A percentile compares a stretch with the other conserved stretches of the same genome.
These are phyloP conservation scores for Oligophagozyma castellii DNA, from an alignment of 1,139 yeast genomes.

Conservation along the genomic window DNA sequence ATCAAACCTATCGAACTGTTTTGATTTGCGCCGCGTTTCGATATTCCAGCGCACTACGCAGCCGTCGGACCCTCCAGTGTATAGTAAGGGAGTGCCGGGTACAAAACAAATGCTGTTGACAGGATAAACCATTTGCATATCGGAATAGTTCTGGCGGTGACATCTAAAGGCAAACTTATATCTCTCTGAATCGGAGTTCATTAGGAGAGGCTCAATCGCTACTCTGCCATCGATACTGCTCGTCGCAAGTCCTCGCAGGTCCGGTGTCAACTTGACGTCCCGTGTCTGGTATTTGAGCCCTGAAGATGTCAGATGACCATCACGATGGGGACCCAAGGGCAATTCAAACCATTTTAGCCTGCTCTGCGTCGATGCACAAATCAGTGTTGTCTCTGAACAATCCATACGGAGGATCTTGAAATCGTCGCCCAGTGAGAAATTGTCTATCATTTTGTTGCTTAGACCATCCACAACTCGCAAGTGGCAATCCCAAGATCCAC, in stretches of 20 bases:
- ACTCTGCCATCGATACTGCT: conserved; percentile 84
- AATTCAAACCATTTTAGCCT: conserved; percentile 40
- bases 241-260: conserved; percentile 54
- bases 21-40: conserved; percentile 40
- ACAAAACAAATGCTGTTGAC: conserved; percentile 57
- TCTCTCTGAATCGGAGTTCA: conserved; percentile 40
- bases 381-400: conserved; percentile 32
- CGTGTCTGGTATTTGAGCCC: conserved; percentile 65
- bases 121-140: conserved; percentile 57
- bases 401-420: conserved; percentile 59
- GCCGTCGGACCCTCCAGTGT: conserved; percentile 75
- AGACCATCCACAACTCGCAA: conserved; percentile 13
- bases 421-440: conserved; percentile 6
- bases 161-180: conserved; percentile 77
- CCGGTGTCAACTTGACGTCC: conserved; percentile 44
- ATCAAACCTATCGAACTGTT: conserved; percentile 40
- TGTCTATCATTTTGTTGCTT: conserved; percentile 4
- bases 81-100: conserved; percentile 34
- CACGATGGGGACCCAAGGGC: conserved; percentile 37
- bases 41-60: conserved; percentile 61
- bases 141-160: conserved; percentile 39
- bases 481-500: conserved; percentile 23
- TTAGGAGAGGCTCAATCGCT: conserved; percentile 69
- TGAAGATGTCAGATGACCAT: conserved; percentile 46
- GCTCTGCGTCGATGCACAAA: conserved; percentile 38